Conservation (phyloP, 2,329 filamentous ascomycete species). For the Colletotrichum sp. region DNA sequence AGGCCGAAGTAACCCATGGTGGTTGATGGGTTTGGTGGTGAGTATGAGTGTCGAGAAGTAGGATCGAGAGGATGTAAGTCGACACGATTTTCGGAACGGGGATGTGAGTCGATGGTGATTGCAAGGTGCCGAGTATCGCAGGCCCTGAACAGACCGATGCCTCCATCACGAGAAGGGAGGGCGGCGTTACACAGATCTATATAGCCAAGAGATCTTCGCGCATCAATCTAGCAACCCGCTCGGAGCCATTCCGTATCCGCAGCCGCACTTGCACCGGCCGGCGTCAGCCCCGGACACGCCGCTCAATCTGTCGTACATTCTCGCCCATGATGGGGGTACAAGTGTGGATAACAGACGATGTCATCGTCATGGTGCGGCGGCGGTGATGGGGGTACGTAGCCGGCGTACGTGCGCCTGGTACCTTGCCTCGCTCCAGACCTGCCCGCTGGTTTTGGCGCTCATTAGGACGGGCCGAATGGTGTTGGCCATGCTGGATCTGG, state of each 20-base stretch:
- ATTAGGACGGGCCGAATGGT: constrained; percentile 13
- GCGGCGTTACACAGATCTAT: constrained; percentile 6
- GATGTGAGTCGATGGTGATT: neutral
- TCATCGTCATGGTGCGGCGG: constrained; percentile 11
- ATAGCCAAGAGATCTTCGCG: constrained; percentile 4
- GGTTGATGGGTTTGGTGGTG: neutral
- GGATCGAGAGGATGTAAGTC: neutral
- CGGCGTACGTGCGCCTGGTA: neutral
- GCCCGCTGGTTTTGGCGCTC: constrained; percentile 1
- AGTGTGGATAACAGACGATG: constrained; percentile 6
- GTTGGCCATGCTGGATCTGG: neutral
- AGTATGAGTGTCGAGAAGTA: neutral
- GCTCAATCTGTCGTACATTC: constrained; percentile 14
- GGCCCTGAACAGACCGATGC: neutral
- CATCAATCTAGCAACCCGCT: neutral
- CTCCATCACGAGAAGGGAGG: neutral
- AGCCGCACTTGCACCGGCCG: neutral
- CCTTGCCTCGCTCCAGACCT: neutral
- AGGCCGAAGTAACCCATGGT: constrained; percentile 18
- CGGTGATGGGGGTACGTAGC: neutral
- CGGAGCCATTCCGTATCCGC: neutral
- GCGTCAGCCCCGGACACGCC: neutral
- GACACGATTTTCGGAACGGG: neutral
- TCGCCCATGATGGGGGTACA: neutral
- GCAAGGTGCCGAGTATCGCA: neutral